phyloP scores from a whole-genome alignment of 2,329 filamentous ascomycete genomes.

The Penicillium brasilianum region DNA sequence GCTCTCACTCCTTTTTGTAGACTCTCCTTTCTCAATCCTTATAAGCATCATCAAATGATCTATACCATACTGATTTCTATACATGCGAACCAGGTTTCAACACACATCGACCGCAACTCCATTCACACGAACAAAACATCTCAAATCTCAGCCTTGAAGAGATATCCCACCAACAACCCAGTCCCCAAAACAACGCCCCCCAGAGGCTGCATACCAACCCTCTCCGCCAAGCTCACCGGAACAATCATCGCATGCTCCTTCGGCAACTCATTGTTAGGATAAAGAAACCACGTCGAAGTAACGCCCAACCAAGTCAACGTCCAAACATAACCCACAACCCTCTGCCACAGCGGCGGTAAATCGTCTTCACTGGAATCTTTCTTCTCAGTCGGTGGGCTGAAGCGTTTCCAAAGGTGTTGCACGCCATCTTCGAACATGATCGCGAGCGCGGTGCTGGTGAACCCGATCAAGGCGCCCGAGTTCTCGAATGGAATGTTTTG shows the following conservation, averaged over 20 bases:
- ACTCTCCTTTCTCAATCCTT: background rate
- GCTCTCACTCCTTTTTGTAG: no score
- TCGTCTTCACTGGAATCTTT: background rate
- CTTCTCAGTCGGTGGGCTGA: background rate
- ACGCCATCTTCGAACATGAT: constrained; percentile 39
- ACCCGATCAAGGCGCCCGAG: constrained; percentile 32
- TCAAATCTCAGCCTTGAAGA: constrained; percentile 10
- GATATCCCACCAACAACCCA: background rate
- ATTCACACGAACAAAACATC: background rate
- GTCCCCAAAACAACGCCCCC: background rate
- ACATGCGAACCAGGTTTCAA: background rate
- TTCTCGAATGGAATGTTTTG: constrained; percentile 22
- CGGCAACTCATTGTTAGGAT: constrained; percentile 14
- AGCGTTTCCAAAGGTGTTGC: constrained; percentile 28
- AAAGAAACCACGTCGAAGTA: constrained; percentile 26
- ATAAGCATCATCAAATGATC: background rate
- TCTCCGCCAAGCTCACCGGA: constrained; percentile 14
- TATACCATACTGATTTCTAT: background rate
- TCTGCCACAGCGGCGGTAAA: constrained; percentile 16
- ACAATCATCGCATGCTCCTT: constrained; percentile 14
- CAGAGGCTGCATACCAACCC: constrained; percentile 11
- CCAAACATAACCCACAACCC: constrained; percentile 19
- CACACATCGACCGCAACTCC: background rate
- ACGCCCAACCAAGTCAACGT: constrained; percentile 21
- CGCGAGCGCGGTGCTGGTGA: constrained; percentile 28